phyloP scores from a whole-genome alignment of 169 alveolate species.

The Blepharisma undulans region DNA sequence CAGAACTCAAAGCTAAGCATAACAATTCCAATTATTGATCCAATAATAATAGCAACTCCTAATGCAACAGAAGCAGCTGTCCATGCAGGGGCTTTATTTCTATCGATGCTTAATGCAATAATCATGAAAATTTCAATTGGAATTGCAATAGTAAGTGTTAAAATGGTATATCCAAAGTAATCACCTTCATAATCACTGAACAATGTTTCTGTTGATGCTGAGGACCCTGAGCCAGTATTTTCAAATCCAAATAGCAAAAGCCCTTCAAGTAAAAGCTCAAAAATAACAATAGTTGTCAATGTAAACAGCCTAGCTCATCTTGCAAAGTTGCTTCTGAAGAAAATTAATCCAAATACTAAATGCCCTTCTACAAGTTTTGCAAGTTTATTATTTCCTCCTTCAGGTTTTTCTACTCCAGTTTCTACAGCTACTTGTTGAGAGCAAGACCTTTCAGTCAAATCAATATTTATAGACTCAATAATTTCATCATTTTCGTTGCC shows the following conservation, averaged over 20 bases:
- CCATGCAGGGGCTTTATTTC: not conserved
- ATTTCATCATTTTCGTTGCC: not conserved
- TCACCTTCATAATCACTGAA: not conserved
- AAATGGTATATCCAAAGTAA: conserved; percentile 13
- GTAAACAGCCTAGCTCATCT: not conserved
- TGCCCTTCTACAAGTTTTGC: not conserved
- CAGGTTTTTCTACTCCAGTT: not conserved
- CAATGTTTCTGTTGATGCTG: not conserved
- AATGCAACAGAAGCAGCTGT: not conserved
- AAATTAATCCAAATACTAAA: not conserved
- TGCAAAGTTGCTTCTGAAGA: not conserved
- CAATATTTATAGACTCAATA: not conserved
- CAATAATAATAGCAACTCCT: not conserved
- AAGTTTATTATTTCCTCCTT: not conserved
- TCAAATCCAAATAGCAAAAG: not conserved
- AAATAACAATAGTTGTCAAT: not conserved
- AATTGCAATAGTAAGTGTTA: not conserved
- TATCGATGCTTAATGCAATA: not conserved
- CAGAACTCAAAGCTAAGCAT: not conserved
- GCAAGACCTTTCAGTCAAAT: not conserved
- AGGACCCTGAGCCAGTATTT: not conserved
- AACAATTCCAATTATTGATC: not conserved
- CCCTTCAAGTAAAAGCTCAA: not conserved
- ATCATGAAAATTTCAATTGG: not conserved
- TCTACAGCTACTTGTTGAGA: not conserved